These are phyloP conservation scores for Talaromyces islandicus DNA, from an alignment of 2,329 filamentous ascomycete species.

Conservation along the genomic window DNA sequence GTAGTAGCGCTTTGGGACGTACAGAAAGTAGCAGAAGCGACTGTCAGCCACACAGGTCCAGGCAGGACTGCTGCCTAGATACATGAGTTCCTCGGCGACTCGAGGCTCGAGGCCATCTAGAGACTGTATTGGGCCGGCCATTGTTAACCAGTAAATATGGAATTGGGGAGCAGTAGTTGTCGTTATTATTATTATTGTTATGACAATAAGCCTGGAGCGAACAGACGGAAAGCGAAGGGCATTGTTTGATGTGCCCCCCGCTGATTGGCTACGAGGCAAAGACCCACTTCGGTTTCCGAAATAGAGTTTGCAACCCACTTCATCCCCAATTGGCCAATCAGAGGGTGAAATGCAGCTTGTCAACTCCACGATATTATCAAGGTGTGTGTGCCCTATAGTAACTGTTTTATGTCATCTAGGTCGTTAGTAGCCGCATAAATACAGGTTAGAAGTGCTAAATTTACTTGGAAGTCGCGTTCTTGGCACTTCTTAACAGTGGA, in stretches of 20 bases:
- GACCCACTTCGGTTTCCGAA: not conserved
- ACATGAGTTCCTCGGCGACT: not conserved
- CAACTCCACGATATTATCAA: not conserved
- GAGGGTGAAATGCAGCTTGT: not conserved
- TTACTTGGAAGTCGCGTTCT: too few relatives aligned
- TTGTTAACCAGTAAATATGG: not conserved
- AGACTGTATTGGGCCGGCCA: not conserved
- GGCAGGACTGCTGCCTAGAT: not conserved
- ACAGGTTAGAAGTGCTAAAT: too few relatives aligned
- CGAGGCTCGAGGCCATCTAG: not conserved
- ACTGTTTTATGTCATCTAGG: not conserved
- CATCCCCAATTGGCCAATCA: not conserved
- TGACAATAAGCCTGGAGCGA: too few relatives aligned
- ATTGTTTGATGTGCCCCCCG: not conserved
- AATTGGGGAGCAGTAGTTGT: not conserved
- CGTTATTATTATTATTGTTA: not conserved
- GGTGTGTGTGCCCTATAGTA: not conserved
- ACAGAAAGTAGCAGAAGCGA: conserved; percentile 4
- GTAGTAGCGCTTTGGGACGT: conserved; percentile 3
- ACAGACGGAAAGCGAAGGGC: too few relatives aligned
- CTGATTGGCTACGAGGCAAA: not conserved
- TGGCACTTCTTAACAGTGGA: too few relatives aligned
- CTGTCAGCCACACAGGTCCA: conserved; percentile 3
- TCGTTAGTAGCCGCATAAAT: too few relatives aligned
- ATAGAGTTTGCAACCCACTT: not conserved